Conservation (phyloP, 1,284 basidiomycete genomes). For the Mycosarcoma maydis region DNA sequence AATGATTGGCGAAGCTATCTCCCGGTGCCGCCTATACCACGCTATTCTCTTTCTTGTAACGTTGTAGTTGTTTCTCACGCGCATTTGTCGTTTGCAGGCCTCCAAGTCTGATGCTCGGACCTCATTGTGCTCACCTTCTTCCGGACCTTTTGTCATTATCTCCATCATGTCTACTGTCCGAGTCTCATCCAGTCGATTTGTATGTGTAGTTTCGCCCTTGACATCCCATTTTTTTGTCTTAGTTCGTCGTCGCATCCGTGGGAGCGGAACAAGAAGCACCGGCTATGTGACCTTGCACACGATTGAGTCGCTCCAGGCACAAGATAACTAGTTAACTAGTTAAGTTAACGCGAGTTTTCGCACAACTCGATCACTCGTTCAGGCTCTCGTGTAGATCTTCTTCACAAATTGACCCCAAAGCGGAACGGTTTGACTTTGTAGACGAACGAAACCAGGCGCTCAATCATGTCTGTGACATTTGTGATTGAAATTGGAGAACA, state of each 20-base stretch:
- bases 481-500: no score
- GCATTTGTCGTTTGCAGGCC: not conserved
- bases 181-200: conserved; percentile 2
- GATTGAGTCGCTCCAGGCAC: no score
- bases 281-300: no score
- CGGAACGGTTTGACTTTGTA: no score
- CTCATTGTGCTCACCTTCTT: conserved; percentile 2
- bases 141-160: conserved; percentile 13
- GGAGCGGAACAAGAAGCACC: not conserved
- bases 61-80: conserved; percentile 19
- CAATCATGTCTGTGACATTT: no score
- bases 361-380: no score
- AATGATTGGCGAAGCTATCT: not conserved
- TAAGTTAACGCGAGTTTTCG: no score
- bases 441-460: no score
- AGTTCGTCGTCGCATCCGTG: not conserved
- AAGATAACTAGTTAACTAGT: no score
- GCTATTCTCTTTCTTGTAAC: conserved; percentile 10
- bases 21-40: conserved; percentile 26
- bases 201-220: conserved; percentile 9
- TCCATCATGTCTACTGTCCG: conserved; percentile 5
- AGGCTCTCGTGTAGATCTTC: no score
- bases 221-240: not conserved
- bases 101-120: not conserved
- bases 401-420: no score